phyloP scores from a whole-genome alignment of 2,329 filamentous ascomycete species.

The Microcera coccophila region DNA sequence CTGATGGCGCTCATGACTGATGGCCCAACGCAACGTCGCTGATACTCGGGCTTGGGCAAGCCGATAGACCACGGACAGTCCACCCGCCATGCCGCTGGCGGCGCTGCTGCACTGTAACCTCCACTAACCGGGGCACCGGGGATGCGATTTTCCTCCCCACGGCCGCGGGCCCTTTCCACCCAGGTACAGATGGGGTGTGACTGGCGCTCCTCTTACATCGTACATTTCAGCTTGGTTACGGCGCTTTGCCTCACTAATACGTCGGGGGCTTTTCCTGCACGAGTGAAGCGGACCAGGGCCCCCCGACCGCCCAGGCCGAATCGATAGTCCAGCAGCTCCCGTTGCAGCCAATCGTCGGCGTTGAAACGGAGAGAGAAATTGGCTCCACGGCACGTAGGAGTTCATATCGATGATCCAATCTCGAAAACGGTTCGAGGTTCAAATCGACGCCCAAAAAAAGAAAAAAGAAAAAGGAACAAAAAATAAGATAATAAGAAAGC shows the following conservation, averaged over 20 bases:
- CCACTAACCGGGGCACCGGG: slow-evolving; percentile 2
- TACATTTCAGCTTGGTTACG: background rate
- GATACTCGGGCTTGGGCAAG: too few relatives aligned
- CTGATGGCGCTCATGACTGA: slow-evolving; percentile 3
- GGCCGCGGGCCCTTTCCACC: slow-evolving; percentile 3
- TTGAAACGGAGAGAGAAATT: slow-evolving; percentile 29
- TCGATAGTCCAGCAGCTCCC: background rate
- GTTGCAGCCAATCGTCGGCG: slow-evolving; percentile 3
- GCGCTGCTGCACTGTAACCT: background rate
- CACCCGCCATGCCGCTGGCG: background rate
- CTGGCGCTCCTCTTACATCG: background rate
- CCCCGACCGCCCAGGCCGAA: background rate
- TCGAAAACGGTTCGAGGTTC: background rate
- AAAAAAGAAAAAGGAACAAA: background rate
- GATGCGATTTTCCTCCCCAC: slow-evolving; percentile 8
- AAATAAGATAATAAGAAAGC: too few relatives aligned
- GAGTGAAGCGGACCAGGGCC: background rate
- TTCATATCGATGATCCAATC: slow-evolving; percentile 10
- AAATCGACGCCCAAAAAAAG: background rate
- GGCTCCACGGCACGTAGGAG: too few relatives aligned
- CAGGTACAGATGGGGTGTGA: background rate
- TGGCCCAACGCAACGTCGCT: too few relatives aligned
- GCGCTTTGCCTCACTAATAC: background rate
- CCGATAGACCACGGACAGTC: slow-evolving; percentile 3
- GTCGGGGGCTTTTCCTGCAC: background rate